Conservation (phyloP, 1,284 basidiomycete species). For the Sparassis latifolia region DNA sequence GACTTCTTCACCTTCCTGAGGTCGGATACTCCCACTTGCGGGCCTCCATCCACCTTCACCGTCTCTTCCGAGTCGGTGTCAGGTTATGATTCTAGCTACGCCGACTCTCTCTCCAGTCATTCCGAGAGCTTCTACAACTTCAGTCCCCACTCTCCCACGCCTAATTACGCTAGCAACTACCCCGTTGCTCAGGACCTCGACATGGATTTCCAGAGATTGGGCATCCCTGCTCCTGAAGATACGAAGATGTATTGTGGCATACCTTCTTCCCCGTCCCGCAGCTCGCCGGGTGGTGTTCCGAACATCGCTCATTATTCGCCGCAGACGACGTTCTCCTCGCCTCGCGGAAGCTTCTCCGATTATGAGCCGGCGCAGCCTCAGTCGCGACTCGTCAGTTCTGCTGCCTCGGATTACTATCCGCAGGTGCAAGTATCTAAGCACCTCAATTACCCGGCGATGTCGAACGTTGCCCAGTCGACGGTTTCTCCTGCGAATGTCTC, state of each 20-base stretch:
- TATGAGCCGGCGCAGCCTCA: constrained; percentile 40
- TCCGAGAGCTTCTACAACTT: constrained; percentile 67
- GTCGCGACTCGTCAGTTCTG: constrained; percentile 31
- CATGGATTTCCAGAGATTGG: constrained; percentile 63
- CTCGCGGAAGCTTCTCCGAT: constrained; percentile 55
- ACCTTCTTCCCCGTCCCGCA: constrained; percentile 53
- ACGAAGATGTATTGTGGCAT: constrained; percentile 42
- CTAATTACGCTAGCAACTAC: constrained; percentile 61
- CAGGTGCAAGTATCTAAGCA: constrained; percentile 21
- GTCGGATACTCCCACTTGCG: constrained; percentile 56
- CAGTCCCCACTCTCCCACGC: constrained; percentile 40
- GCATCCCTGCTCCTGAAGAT: constrained; percentile 16
- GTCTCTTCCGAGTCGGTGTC: constrained; percentile 66
- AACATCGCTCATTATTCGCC: constrained; percentile 23
- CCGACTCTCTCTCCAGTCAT: constrained; percentile 59
- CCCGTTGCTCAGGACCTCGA: constrained; percentile 61
- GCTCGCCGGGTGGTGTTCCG: constrained; percentile 33
- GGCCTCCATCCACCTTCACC: constrained; percentile 71
- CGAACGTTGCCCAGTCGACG: constrained; percentile 16
- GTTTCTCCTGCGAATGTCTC: constrained; percentile 54
- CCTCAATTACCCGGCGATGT: constrained; percentile 18
- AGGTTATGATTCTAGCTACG: constrained; percentile 31
- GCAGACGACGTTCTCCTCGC: constrained; percentile 16
- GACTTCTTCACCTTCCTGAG: constrained; percentile 58
- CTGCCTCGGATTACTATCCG: constrained; percentile 46